phyloP scores from a whole-genome alignment of 176 grass and related monocot genomes.

The Coix lacrymajobi region DNA sequence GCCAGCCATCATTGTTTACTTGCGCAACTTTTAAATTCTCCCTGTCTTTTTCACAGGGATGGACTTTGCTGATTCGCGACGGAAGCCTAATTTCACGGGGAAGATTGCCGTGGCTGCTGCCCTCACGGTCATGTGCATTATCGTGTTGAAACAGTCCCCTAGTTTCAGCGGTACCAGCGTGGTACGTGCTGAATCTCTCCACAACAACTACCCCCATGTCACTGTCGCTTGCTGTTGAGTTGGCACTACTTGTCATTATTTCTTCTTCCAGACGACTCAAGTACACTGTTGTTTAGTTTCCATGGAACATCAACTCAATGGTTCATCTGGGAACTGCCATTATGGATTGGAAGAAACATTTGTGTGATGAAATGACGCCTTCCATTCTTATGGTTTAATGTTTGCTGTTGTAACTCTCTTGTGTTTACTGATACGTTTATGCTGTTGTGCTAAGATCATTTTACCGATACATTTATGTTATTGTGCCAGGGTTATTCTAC shows the following conservation, averaged over 20 bases:
- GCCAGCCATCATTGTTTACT: not conserved
- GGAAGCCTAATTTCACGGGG: conserved; percentile 60
- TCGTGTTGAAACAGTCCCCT: conserved; percentile 70
- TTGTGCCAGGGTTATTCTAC: no score
- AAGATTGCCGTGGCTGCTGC: conserved; percentile 51
- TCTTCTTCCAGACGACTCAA: not conserved
- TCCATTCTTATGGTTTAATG: not conserved
- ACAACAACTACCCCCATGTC: not conserved
- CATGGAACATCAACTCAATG: not conserved
- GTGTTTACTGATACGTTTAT: not conserved
- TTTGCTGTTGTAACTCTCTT: not conserved
- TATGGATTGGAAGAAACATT: conserved; percentile 7
- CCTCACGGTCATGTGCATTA: conserved; percentile 61
- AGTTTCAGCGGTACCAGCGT: conserved; percentile 36
- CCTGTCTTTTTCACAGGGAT: conserved; percentile 30
- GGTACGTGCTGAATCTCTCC: conserved; percentile 40
- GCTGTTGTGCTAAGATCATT: no score
- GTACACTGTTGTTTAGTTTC: not conserved
- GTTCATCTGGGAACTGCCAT: not conserved
- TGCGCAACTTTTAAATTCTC: not conserved
- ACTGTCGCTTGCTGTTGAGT: conserved; percentile 21
- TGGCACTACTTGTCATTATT: not conserved
- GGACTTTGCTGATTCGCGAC: conserved; percentile 59
- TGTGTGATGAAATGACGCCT: not conserved
- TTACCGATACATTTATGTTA: no score